Evolutionary conservation across 805 yeast genomes (phyloP).

Genomic region (Ogataea methanolica): DNA sequence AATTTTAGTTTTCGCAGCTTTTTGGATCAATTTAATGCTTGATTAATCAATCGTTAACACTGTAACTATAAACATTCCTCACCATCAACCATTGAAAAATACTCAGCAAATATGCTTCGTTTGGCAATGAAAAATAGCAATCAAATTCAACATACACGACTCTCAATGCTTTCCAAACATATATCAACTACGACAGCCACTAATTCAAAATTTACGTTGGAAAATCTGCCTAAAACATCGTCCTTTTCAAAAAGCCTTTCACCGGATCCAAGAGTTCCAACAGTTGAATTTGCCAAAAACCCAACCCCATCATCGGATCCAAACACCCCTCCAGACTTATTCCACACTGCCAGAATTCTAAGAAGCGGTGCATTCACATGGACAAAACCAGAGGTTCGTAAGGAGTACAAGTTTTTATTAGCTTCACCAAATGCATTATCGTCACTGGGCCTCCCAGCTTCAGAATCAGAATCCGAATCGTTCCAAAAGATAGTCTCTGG

Average conservation of each 20-base stretch:
- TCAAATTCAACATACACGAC: constrained; percentile 1
- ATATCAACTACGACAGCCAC: constrained; percentile 2
- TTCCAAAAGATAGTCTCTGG: constrained; percentile 63
- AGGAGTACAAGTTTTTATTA: constrained; percentile 47
- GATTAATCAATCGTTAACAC: too few relatives aligned
- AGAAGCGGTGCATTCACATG: constrained; percentile 68
- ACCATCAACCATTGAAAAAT: background rate
- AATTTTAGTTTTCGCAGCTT: too few relatives aligned
- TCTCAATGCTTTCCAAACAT: constrained; percentile 8
- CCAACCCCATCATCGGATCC: constrained; percentile 18
- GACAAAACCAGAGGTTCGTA: constrained; percentile 61
- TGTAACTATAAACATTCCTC: too few relatives aligned
- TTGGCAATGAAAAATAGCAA: constrained; percentile 1
- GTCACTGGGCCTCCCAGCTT: constrained; percentile 53
- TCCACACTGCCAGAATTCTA: constrained; percentile 49
- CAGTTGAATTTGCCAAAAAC: constrained; percentile 21
- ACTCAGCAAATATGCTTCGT: background rate
- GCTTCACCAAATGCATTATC: constrained; percentile 56
- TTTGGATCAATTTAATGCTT: too few relatives aligned
- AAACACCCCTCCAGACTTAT: constrained; percentile 26
- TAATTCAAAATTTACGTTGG: constrained; percentile 12
- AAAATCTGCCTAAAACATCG: constrained; percentile 24
- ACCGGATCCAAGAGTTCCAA: constrained; percentile 29
- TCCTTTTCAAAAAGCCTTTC: constrained; percentile 23
- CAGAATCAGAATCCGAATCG: constrained; percentile 15